Percentiles rank a stretch among this genome's conserved stretches.
Evolutionary conservation across 2,329 filamentous ascomycete species (phyloP).

Genomic region (Calonectria naviculata): DNA sequence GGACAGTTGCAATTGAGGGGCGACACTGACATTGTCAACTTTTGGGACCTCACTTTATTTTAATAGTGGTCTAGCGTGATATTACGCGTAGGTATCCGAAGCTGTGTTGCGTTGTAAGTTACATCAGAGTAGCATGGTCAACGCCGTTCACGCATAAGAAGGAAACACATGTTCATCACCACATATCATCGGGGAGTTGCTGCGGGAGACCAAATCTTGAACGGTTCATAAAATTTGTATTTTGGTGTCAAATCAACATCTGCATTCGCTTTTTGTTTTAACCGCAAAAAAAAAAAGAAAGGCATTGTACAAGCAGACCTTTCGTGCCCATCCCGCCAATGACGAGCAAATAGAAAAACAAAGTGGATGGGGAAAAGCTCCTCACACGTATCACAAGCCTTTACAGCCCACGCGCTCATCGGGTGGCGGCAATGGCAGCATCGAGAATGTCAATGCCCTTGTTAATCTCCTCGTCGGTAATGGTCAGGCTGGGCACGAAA

Average conservation of each 20-base stretch:
- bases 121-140: no score
- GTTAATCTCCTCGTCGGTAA: constrained; percentile 84
- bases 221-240: neutral
- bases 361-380: neutral
- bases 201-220: neutral
- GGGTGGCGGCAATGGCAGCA: constrained; percentile 66
- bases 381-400: neutral
- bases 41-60: no score
- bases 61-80: no score
- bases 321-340: neutral
- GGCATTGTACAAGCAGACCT: neutral
- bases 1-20: no score
- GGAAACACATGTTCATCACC: no score
- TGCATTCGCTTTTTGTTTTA: constrained; percentile 19
- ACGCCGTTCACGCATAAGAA: no score
- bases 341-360: neutral
- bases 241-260: constrained; percentile 19
- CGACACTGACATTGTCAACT: no score
- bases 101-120: no score
- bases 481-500: constrained; percentile 88
- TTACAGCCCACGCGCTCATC: constrained; percentile 31
- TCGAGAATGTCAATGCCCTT: constrained; percentile 81
- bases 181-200: neutral
- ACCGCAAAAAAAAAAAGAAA: neutral
- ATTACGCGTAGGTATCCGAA: no score